Evolutionary conservation across 495 filamentous ascomycete species (phyloP).

Genomic region (Tuber microsphaerosporum): DNA sequence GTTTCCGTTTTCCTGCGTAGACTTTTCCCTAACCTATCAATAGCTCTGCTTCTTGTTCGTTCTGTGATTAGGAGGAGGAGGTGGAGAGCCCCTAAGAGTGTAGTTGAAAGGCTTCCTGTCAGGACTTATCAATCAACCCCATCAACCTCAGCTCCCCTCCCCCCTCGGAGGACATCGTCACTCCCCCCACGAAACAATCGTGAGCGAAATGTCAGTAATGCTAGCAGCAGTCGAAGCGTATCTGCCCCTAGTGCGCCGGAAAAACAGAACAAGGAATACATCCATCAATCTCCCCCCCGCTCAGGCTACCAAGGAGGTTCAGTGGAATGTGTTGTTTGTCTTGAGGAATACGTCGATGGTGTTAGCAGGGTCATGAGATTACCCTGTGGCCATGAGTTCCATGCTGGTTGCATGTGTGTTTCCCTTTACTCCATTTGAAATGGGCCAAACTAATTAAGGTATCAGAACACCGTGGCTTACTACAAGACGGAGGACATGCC

Average conservation of each 20-base stretch:
- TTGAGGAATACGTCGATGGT: slow-evolving; percentile 94
- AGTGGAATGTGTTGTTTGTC: slow-evolving; percentile 91
- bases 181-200: slow-evolving; percentile 44
- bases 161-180: slow-evolving; percentile 43
- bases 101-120: slow-evolving; percentile 90
- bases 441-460: slow-evolving; percentile 27
- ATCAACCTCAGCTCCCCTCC: slow-evolving; percentile 46
- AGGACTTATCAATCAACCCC: slow-evolving; percentile 68
- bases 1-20: slow-evolving; percentile 18
- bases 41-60: slow-evolving; percentile 71
- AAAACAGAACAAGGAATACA: slow-evolving; percentile 54
- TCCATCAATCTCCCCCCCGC: slow-evolving; percentile 50
- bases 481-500: slow-evolving; percentile 86
- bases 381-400: slow-evolving; percentile 98
- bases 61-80: slow-evolving; percentile 81
- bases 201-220: neutral
- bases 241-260: neutral
- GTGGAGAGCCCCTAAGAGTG: slow-evolving; percentile 92
- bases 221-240: neutral
- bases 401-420: slow-evolving; percentile 96
- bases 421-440: slow-evolving; percentile 3
- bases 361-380: slow-evolving; percentile 93
- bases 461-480: slow-evolving; percentile 96
- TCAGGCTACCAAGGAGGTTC: slow-evolving; percentile 54
- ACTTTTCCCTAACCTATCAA: slow-evolving; percentile 18